Evolutionary conservation across 2,329 filamentous ascomycete genomes (phyloP), one percentile per base, ranked within the genome.

Genomic region (Coniochaeta sp.): DNA sequence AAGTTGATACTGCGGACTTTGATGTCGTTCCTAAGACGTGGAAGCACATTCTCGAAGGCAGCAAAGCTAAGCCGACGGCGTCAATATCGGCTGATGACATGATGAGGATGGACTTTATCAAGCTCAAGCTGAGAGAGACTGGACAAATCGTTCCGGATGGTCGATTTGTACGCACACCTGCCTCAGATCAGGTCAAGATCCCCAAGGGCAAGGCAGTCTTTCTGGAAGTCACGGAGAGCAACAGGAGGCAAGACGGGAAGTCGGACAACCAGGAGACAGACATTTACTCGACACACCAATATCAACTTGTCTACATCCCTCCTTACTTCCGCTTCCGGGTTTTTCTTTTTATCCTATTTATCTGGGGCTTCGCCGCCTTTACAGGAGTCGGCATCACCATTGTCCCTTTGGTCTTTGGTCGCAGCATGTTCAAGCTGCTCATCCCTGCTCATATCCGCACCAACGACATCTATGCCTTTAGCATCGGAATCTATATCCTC

Each of bases 381-480:
- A 96, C 91, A 0, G 95, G 95, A 26, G 86, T 98, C 61, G 85
- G 88, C 64, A 85, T 90, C 63, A 97, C 95, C 1, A 88, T 99
- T 63, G 76, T 96, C 0, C 96, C 95, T 0, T 82, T 99, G 4
- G 80, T 96, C 7, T 86, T 96, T 69, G 95, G 95, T 1, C 89
- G 95, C 31, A 81, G 81, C 61, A 81, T 98, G 63, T 90, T 97
- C 70, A 85, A 87, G 55, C 76, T 81, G 31, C 75, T 93, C 36
- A 85, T 96, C 47, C 90, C 91, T 5, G 75, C 80, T 0, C 82
- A 89, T 63, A 83, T 90, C 56, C 84, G 84, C 44, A 89, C 93
- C 70, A 99, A 98, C 73, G 95, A 99, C 72, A 89, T 99, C 28
- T 98, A 99, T 68, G 93, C 95, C 14, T 96, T 97, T 72, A 96